A percentile compares a stretch with the other conserved stretches of the same genome.
Conservation (phyloP, 2,329 filamentous ascomycete species). For the Exophiala sideris region DNA sequence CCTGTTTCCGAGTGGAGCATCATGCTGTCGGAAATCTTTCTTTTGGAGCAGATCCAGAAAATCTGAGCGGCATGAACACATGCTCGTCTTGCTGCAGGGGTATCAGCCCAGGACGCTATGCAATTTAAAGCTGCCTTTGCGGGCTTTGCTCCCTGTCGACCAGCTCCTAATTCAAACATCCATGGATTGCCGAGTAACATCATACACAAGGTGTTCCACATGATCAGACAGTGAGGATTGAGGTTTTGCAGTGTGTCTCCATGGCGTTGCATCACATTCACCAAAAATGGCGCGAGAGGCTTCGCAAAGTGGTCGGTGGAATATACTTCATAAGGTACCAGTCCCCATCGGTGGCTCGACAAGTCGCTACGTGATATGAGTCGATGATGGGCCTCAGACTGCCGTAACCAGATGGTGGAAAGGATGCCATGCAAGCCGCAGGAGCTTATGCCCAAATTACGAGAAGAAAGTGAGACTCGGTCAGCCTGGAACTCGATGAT, state of each 20-base stretch:
- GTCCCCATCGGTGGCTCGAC: neutral
- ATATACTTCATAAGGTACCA: neutral
- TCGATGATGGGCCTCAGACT: neutral
- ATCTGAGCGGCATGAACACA: conserved; percentile 1
- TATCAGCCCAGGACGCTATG: neutral
- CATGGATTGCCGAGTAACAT: neutral
- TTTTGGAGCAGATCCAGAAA: conserved; percentile 1
- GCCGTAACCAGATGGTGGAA: neutral
- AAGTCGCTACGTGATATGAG: conserved; percentile 1
- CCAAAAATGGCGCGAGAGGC: neutral
- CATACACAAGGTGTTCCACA: conserved; percentile 1
- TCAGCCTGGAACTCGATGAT: neutral
- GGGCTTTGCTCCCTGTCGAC: neutral
- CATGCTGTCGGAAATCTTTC: conserved; percentile 1
- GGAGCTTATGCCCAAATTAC: neutral
- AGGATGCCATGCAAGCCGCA: neutral
- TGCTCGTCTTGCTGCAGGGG: neutral
- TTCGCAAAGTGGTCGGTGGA: neutral
- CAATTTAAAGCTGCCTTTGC: neutral
- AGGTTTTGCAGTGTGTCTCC: neutral
- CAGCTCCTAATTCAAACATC: conserved; percentile 1
- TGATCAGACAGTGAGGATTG: neutral
- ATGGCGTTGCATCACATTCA: neutral
- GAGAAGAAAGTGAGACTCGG: neutral
- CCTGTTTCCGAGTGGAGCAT: conserved; percentile 1